A percentile compares a stretch with the other conserved stretches of the same genome.
Conservation (phyloP, 306 rosid genomes). For the Betula pendula region DNA sequence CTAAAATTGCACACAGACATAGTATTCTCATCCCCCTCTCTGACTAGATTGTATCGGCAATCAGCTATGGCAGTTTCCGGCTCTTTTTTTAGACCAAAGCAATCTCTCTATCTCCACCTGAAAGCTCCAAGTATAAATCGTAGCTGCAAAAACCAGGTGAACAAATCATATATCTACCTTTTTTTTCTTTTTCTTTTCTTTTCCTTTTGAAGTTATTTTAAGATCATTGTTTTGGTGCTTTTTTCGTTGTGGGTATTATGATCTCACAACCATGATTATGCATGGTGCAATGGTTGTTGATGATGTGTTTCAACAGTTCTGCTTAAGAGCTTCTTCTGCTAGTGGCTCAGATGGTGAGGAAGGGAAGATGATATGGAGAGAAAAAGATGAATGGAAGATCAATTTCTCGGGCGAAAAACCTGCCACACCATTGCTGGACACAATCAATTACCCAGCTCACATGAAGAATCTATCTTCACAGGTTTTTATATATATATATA, state of each 20-base stretch:
- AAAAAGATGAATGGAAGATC: constrained; percentile 57
- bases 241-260: background rate
- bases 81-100: constrained; percentile 41
- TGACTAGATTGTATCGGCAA: constrained; percentile 26
- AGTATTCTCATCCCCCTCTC: constrained; percentile 8
- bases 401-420: constrained; percentile 62
- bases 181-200: background rate
- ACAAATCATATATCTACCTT: background rate
- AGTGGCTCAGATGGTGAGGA: constrained; percentile 37
- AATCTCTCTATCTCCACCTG: constrained; percentile 31
- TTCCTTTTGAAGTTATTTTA: background rate
- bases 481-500: no score
- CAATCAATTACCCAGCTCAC: constrained; percentile 72
- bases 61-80: constrained; percentile 59
- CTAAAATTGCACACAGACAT: background rate
- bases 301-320: constrained; percentile 39
- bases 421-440: constrained; percentile 76
- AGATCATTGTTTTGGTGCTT: background rate
- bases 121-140: constrained; percentile 30
- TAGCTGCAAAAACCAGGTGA: constrained; percentile 56
- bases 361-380: constrained; percentile 43
- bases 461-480: constrained; percentile 70
- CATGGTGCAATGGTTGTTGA: constrained; percentile 15
- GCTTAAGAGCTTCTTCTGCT: constrained; percentile 57
- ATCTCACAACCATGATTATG: background rate